Conservation (phyloP, 2,329 filamentous ascomycete species). For the Colletotrichum lentis region DNA sequence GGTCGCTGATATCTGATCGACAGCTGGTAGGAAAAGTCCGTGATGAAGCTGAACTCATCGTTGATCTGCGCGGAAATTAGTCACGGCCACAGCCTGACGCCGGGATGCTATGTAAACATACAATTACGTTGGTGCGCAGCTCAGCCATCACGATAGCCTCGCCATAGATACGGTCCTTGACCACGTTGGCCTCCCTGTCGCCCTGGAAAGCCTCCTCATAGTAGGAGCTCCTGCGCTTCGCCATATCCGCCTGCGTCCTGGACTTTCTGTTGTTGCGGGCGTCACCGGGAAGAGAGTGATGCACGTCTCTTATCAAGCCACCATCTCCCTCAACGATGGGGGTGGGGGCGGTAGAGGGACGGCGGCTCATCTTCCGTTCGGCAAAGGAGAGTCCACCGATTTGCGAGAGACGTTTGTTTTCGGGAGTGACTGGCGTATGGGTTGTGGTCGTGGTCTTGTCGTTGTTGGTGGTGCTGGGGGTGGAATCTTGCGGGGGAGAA, state of each 20-base stretch:
- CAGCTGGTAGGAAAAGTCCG: constrained; percentile 75
- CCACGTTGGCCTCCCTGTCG: constrained; percentile 45
- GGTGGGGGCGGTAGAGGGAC: constrained; percentile 40
- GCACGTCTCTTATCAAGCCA: constrained; percentile 50
- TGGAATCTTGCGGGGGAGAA: constrained; percentile 22
- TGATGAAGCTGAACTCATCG: constrained; percentile 78
- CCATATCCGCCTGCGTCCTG: constrained; percentile 46
- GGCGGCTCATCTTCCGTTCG: constrained; percentile 45
- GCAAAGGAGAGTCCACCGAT: constrained; percentile 42
- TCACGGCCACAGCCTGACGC: neutral
- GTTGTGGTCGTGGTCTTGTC: constrained; percentile 4
- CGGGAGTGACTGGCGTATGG: constrained; percentile 16
- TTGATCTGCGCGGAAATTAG: constrained; percentile 62
- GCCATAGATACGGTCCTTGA: constrained; percentile 58
- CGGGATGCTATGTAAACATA: constrained; percentile 48
- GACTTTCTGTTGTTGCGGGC: constrained; percentile 44
- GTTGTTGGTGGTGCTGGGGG: constrained; percentile 18
- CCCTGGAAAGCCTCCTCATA: constrained; percentile 57
- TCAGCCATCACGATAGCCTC: constrained; percentile 70
- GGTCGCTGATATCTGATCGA: constrained; percentile 79
- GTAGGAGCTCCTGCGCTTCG: constrained; percentile 53
- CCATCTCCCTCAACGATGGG: constrained; percentile 49
- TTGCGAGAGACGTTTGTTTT: constrained; percentile 29
- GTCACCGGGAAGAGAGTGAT: constrained; percentile 53
- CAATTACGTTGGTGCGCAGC: constrained; percentile 70